phyloP scores from a whole-genome alignment of 1,284 basidiomycete genomes.

The Boletus holoroseus region DNA sequence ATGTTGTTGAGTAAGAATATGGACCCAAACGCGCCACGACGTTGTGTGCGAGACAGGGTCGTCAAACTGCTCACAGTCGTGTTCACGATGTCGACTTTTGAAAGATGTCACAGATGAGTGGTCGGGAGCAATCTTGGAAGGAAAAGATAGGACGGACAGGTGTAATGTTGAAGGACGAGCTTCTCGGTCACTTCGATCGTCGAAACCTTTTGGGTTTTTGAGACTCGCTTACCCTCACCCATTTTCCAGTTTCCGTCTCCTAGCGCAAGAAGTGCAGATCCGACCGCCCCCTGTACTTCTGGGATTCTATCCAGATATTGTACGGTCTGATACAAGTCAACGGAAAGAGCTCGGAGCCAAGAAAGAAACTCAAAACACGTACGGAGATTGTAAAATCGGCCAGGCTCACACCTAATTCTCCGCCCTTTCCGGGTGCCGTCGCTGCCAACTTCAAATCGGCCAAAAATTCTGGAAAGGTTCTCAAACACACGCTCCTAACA shows the following conservation, averaged over 20 bases:
- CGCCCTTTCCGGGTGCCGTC: conserved; percentile 38
- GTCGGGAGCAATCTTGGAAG: background rate
- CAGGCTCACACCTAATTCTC: conserved; percentile 54
- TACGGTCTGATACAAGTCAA: conserved; percentile 44
- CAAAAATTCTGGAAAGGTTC: conserved; percentile 76
- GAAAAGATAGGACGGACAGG: conserved; percentile 44
- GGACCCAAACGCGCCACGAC: conserved; percentile 61
- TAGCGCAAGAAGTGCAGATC: conserved; percentile 56
- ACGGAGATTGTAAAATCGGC: conserved; percentile 61
- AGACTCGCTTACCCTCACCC: conserved; percentile 70
- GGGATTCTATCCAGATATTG: conserved; percentile 65
- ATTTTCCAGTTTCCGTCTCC: conserved; percentile 86
- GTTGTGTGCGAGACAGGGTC: conserved; percentile 55
- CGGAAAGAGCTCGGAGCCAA: background rate
- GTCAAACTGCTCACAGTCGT: conserved; percentile 55
- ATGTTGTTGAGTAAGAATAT: conserved; percentile 77
- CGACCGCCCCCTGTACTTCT: conserved; percentile 60
- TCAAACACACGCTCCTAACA: conserved; percentile 60
- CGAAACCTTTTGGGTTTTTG: conserved; percentile 41
- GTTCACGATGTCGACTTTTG: conserved; percentile 61
- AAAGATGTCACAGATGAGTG: background rate
- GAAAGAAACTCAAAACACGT: conserved; percentile 20
- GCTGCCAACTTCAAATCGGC: conserved; percentile 66
- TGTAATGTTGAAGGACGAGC: conserved; percentile 65
- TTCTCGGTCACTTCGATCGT: conserved; percentile 50